phyloP scores from a whole-genome alignment of 2,329 filamentous ascomycete genomes.

The Colletotrichum falcatum region DNA sequence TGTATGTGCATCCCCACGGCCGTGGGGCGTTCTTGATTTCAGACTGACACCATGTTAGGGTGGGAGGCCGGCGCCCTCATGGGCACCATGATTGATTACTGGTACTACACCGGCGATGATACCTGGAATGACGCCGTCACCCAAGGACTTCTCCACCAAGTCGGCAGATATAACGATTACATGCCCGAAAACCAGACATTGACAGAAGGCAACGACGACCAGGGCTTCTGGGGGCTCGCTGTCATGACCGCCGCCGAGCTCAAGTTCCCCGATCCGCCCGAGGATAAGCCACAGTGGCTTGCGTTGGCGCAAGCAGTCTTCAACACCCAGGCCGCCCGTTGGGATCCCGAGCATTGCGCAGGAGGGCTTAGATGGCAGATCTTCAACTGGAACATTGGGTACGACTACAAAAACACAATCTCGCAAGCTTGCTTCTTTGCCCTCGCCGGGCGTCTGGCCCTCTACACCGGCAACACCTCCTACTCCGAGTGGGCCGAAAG shows the following conservation, averaged over 20 bases:
- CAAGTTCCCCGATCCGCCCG: slow-evolving; percentile 71
- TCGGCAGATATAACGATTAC: slow-evolving; percentile 78
- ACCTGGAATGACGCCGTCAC: slow-evolving; percentile 76
- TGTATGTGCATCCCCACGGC: slow-evolving; percentile 53
- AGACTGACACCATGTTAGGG: slow-evolving; percentile 53
- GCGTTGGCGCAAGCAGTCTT: slow-evolving; percentile 83
- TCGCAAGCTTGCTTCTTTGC: slow-evolving; percentile 74
- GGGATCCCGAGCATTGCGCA: slow-evolving; percentile 76
- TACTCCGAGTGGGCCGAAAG: slow-evolving; percentile 83
- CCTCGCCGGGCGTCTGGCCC: slow-evolving; percentile 74
- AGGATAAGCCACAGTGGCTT: slow-evolving; percentile 72
- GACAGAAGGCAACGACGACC: slow-evolving; percentile 79
- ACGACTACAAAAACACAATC: slow-evolving; percentile 79
- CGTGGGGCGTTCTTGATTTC: not conserved
- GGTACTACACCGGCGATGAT: slow-evolving; percentile 82
- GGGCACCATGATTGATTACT: slow-evolving; percentile 82
- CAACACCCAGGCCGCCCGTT: slow-evolving; percentile 80
- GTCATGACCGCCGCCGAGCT: slow-evolving; percentile 78
- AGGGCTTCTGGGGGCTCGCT: slow-evolving; percentile 79
- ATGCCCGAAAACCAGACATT: slow-evolving; percentile 81
- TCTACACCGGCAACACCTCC: slow-evolving; percentile 81
- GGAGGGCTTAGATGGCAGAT: slow-evolving; percentile 89
- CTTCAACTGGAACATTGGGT: slow-evolving; percentile 84
- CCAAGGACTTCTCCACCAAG: slow-evolving; percentile 79
- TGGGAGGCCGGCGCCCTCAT: slow-evolving; percentile 83